Evolutionary conservation across 768 basidiomycete species (phyloP), one percentile per base, ranked within the genome.

Genomic region (Rubroboletus pulcherrimus): DNA sequence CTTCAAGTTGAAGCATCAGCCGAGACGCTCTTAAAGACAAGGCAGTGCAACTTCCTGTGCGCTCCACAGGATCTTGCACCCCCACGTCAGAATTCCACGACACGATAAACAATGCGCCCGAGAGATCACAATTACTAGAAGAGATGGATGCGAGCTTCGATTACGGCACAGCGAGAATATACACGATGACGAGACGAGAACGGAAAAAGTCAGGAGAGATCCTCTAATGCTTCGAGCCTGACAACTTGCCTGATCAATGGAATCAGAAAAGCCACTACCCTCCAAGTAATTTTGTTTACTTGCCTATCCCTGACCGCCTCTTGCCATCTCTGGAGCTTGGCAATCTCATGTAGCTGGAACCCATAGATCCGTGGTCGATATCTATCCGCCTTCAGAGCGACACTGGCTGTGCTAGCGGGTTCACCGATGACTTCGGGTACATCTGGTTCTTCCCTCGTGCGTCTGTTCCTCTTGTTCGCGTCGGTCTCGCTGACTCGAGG

Each of bases 291-390:
- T 9, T 24, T 21, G 12, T 51, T 11, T 35, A 62, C 66, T 62
- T 55, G 89, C 93, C 82, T 81, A 73, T 98, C 95, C 51, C 96
- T 75, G 37, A 89, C 82, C 4, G 92, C 95, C 73, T 93, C 92
- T 72, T 98, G 93, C 97, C 97, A 99, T 64, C 95, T 78, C 69
- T 94, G 89, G 62, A 97, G 72, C 72, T 89, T 95, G 17, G 96
- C 96, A 56, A 83, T 86, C 76, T 98, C 97, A 66, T 98, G 83
- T 35, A 98, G 77, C 73, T 94, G 92, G 81, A 99, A 99, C 2
- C 97, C 97, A 72, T 98, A 98, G 50, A 98, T 95, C 67, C 86
- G 85, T 33, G 96, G 95, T 51, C 91, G 79, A 71, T 97, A 95
- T 61, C 93, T 72, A 68, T 98, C 97, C 29, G 92, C 91, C 74